Base-by-base conservation (phyloP, 345 rosid species). In the Ricinus communis region DNA sequence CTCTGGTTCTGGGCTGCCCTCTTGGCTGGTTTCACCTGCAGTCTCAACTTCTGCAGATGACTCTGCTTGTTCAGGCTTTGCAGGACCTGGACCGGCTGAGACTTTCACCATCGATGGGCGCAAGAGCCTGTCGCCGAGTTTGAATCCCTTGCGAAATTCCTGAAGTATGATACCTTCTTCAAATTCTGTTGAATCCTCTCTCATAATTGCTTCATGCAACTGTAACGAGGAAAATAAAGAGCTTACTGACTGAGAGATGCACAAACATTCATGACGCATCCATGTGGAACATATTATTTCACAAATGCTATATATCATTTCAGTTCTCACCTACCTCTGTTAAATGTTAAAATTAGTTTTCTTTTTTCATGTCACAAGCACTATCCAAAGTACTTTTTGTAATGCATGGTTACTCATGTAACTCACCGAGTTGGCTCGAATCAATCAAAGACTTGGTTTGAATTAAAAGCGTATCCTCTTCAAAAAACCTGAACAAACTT, bases 81-180 rank as follows among this genome's bases (percentile, higher is more conserved):
- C 89, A 41, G 96, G 97, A 41, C 97, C 97, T 1, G 97, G 97
- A 75, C 97, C 97, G n/a, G 99, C 92, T 0, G 99, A 94, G 43
- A 94, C 99, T 80, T 94, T 88, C 76, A 91, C 99, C 99, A 94
- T 94, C 24, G 99, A 82, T 24, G 97, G 96, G 25, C 99, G 92
- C 79, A 94, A 60, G 22, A 94, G 92, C 82, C 95, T 84, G 36
- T 91, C 95, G 0, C 96, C 97, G 0, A 94, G 85, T 82, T 82
- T 81, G 83, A 87, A 95, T 25, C 99, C 97, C 79, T 87, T 89
- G 65, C 92, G 91, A 70, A 72, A 95, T 79, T 95, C 97, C 76
- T 90, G 85, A n/a, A 95, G 78, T 64, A 95, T 74, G 38, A 85
- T 78, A 30, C 97, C 96, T 71, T 95, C 97, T 81, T 89, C 96